These are phyloP conservation scores for Suhomyces sp. DNA, from an alignment of 805 yeast species.

Conservation along the genomic window DNA sequence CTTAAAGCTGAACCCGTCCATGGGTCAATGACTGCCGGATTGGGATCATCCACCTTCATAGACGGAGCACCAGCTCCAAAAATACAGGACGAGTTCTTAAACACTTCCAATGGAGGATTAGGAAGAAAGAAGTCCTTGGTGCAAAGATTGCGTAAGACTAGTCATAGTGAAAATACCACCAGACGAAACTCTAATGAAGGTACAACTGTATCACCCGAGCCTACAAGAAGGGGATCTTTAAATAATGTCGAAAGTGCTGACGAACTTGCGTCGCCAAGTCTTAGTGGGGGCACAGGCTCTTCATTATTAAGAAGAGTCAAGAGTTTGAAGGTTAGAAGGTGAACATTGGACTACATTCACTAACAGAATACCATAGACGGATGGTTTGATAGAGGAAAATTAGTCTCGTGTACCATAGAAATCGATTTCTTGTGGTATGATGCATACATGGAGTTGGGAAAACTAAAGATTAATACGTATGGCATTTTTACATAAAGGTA, in stretches of 20 bases:
- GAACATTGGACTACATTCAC: too few relatives aligned
- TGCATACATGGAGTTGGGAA: too few relatives aligned
- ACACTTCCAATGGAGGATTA: conserved; percentile 43
- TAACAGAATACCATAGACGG: too few relatives aligned
- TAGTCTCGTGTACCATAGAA: too few relatives aligned
- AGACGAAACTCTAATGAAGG: conserved; percentile 33
- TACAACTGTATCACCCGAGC: conserved; percentile 8
- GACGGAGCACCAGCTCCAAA: conserved; percentile 94
- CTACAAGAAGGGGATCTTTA: conserved; percentile 15
- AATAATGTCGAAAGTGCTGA: conserved; percentile 9
- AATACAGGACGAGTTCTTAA: conserved; percentile 26
- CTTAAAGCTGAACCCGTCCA: conserved; percentile 71
- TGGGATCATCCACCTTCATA: conserved; percentile 87
- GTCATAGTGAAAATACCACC: conserved; percentile 29
- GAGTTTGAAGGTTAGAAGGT: conserved; percentile 73
- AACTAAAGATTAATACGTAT: too few relatives aligned
- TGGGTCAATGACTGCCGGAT: conserved; percentile 82
- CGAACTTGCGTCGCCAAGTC: conserved; percentile 11
- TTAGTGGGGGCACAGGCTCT: conserved; percentile 13
- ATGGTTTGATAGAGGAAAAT: too few relatives aligned
- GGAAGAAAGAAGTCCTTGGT: conserved; percentile 83
- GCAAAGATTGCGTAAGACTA: conserved; percentile 55
- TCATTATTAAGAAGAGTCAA: conserved; percentile 82
- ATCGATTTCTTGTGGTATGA: too few relatives aligned
- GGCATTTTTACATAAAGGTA: too few relatives aligned